Evolutionary conservation across 352 stramenopile species (phyloP).

Genomic region (Thalassiosira livingstoniorum): DNA sequence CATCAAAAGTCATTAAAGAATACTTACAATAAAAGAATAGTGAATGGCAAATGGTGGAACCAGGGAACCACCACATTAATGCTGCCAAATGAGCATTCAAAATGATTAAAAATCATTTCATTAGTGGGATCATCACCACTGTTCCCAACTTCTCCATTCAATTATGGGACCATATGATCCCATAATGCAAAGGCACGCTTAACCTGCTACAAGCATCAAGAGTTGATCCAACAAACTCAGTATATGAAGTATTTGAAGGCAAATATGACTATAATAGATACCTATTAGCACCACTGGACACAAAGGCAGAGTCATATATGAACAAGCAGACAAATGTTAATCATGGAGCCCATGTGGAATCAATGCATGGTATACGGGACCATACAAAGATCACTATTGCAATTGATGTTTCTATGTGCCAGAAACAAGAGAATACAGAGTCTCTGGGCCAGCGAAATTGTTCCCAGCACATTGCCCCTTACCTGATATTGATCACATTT

Average conservation of each 20-base stretch:
- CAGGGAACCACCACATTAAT: not conserved
- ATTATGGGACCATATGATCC: not conserved
- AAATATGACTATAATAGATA: not conserved
- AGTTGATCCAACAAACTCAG: not conserved
- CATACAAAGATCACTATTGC: not conserved
- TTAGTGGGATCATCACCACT: not conserved
- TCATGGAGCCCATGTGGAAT: not conserved
- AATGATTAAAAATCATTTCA: not conserved
- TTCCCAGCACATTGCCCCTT: too few relatives aligned
- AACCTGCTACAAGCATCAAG: not conserved
- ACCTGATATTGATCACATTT: too few relatives aligned
- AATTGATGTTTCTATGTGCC: too few relatives aligned
- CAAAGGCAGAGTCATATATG: too few relatives aligned
- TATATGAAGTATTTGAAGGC: not conserved
- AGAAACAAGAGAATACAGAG: not conserved
- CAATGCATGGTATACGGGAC: not conserved
- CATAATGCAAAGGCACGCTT: not conserved
- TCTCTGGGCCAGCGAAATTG: too few relatives aligned
- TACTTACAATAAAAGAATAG: not conserved
- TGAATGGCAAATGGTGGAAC: slow-evolving; percentile 21
- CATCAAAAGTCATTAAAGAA: slow-evolving; percentile 12
- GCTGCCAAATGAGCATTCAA: not conserved
- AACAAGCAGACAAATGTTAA: too few relatives aligned
- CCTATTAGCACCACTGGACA: not conserved
- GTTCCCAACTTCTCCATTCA: not conserved